These are phyloP conservation scores for Asterophora lycoperdoides DNA, from an alignment of 768 basidiomycete genomes.

Conservation along the genomic window DNA sequence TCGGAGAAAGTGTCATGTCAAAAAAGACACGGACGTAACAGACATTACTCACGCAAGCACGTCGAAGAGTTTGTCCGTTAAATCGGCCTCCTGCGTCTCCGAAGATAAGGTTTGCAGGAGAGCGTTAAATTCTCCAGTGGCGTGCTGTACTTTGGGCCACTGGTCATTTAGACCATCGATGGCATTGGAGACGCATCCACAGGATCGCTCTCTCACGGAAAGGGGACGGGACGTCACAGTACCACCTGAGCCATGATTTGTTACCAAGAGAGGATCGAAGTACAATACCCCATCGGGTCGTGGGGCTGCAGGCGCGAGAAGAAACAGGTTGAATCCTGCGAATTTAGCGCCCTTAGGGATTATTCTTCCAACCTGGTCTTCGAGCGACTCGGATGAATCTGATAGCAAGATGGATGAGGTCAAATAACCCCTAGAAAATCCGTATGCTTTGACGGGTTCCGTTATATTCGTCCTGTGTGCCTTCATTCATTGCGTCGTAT, in stretches of 20 bases:
- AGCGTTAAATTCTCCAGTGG: constrained; percentile 41
- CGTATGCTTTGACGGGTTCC: constrained; percentile 47
- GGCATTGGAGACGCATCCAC: constrained; percentile 72
- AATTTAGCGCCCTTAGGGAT: constrained; percentile 47
- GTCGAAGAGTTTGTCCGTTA: constrained; percentile 58
- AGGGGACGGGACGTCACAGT: constrained; percentile 50
- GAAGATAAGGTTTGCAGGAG: constrained; percentile 36
- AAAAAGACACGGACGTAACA: constrained; percentile 16
- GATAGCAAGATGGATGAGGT: constrained; percentile 64
- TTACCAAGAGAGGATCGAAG: constrained; percentile 55
- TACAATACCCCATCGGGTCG: constrained; percentile 27
- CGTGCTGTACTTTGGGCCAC: constrained; percentile 76
- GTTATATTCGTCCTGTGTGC: constrained; percentile 77
- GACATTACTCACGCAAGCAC: constrained; percentile 60
- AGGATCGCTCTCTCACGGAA: constrained; percentile 40
- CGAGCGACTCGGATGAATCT: constrained; percentile 40
- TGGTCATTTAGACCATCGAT: constrained; percentile 55
- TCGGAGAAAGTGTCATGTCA: constrained; percentile 27
- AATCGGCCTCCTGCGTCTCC: constrained; percentile 42
- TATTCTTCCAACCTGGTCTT: constrained; percentile 45
- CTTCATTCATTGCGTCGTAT: constrained; percentile 12
- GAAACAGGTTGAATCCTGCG: constrained; percentile 79
- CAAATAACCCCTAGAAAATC: constrained; percentile 65
- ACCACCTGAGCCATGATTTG: constrained; percentile 71
- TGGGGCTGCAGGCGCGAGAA: constrained; percentile 44